Conservation (phyloP, 1,284 basidiomycete genomes). For the Erythrobasidium hasegawianum region DNA sequence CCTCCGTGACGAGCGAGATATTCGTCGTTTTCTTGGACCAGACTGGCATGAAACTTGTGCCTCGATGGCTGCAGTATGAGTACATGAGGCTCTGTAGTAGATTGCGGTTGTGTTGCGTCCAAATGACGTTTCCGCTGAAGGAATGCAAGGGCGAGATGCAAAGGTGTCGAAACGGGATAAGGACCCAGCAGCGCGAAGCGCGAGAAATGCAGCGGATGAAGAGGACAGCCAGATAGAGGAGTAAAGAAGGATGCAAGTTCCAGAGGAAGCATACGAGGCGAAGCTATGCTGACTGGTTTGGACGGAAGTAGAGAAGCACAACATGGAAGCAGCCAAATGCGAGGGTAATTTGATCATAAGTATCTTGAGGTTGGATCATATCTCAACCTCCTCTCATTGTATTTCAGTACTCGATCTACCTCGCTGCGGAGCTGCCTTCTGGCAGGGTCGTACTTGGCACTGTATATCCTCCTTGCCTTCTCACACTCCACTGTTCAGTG, state of each 20-base stretch:
- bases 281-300: too few species aligned
- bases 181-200: conserved; percentile 23
- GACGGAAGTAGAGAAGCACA: too few species aligned
- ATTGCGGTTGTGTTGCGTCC: not conserved
- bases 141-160: conserved; percentile 28
- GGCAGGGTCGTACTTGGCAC: not conserved
- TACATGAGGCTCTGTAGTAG: not conserved
- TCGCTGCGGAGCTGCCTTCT: not conserved
- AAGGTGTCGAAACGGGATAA: conserved; percentile 6
- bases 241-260: conserved; percentile 22
- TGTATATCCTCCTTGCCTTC: not conserved
- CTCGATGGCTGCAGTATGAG: conserved; percentile 18
- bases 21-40: conserved; percentile 26
- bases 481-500: too few species aligned
- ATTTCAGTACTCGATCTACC: not conserved
- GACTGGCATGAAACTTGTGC: conserved; percentile 7
- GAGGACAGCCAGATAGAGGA: conserved; percentile 13
- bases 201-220: conserved; percentile 12
- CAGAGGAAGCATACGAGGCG: not conserved
- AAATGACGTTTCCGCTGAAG: not conserved
- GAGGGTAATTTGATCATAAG: too few species aligned
- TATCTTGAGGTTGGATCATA: not conserved
- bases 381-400: not conserved
- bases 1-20: conserved; percentile 22
- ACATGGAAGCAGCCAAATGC: too few species aligned